phyloP scores from a whole-genome alignment of 441 rosid genomes.

The Arabidopsis lyrata region DNA sequence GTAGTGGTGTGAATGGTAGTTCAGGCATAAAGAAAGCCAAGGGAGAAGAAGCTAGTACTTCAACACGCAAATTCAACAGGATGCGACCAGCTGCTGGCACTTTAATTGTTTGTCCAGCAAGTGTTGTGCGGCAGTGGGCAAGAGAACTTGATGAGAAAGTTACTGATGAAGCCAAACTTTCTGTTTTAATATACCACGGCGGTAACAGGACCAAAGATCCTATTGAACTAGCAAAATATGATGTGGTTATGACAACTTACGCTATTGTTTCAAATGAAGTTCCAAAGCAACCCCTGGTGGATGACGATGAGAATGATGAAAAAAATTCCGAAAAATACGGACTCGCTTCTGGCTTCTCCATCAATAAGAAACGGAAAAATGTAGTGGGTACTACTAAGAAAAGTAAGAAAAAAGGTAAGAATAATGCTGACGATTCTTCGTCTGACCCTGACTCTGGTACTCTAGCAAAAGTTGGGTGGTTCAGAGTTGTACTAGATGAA shows the following conservation, averaged over 20 bases:
- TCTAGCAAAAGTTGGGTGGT: conserved; percentile 86
- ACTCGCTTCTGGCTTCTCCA: conserved; percentile 64
- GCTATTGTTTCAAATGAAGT: conserved; percentile 88
- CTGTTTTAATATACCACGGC: conserved; percentile 84
- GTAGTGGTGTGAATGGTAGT: conserved; percentile 52
- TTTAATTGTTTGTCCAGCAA: conserved; percentile 95
- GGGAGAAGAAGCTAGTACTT: conserved; percentile 60
- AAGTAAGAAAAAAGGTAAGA: conserved; percentile 71
- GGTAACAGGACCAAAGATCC: conserved; percentile 92
- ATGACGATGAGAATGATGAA: conserved; percentile 78
- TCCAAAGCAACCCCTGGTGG: conserved; percentile 82
- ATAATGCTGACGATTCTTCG: conserved; percentile 58
- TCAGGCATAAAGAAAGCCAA: conserved; percentile 48
- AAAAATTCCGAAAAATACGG: conserved; percentile 67
- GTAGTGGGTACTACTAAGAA: conserved; percentile 56
- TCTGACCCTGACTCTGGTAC: conserved; percentile 71
- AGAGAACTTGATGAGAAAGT: conserved; percentile 94
- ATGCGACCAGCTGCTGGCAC: conserved; percentile 89
- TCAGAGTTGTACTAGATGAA: conserved; percentile 91
- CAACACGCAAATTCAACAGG: conserved; percentile 50
- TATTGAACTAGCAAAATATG: conserved; percentile 77
- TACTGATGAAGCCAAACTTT: conserved; percentile 68
- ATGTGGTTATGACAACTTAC: conserved; percentile 94
- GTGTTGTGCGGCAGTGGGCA: conserved; percentile 95
- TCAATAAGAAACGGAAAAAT: conserved; percentile 63